phyloP scores from a whole-genome alignment of 345 rosid genomes.

The Gossypium thurberi region DNA sequence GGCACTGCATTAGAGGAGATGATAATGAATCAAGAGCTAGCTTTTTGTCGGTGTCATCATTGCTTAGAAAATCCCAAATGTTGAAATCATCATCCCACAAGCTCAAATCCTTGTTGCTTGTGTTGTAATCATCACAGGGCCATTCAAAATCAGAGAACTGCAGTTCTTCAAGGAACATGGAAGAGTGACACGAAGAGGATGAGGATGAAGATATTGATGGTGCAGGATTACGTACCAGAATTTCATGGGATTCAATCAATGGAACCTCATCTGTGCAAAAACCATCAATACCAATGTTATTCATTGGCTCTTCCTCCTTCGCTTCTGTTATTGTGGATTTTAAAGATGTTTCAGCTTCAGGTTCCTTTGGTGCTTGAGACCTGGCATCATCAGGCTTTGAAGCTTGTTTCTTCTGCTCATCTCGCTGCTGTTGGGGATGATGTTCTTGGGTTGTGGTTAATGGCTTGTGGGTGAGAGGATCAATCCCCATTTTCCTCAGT shows the following conservation, averaged over 20 bases:
- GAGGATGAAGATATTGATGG: conserved; percentile 38
- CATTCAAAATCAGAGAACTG: conserved; percentile 51
- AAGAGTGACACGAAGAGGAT: conserved; percentile 24
- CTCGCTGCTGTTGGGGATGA: conserved; percentile 8
- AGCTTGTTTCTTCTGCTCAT: conserved; percentile 5
- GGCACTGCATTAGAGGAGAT: conserved; percentile 23
- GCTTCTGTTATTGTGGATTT: conserved; percentile 14
- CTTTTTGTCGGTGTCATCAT: conserved; percentile 22
- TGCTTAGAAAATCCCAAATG: conserved; percentile 56
- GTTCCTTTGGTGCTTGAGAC: conserved; percentile 2
- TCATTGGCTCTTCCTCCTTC: conserved; percentile 11
- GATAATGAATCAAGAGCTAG: not conserved
- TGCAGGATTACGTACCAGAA: conserved; percentile 30
- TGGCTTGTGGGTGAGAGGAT: conserved; percentile 82
- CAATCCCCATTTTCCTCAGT: conserved; percentile 84
- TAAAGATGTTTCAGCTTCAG: conserved; percentile 15
- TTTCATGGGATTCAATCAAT: conserved; percentile 53
- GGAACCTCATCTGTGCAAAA: conserved; percentile 72
- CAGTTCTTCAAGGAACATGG: conserved; percentile 39
- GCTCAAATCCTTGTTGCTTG: conserved; percentile 17
- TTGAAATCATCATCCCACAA: conserved; percentile 56
- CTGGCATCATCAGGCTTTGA: not conserved
- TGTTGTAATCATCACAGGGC: conserved; percentile 29
- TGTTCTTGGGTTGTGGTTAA: conserved; percentile 28
- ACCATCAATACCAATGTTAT: conserved; percentile 16